Evolutionary conservation across 1,284 basidiomycete species (phyloP).

Genomic region (Cutaneotrichosporon sp.): DNA sequence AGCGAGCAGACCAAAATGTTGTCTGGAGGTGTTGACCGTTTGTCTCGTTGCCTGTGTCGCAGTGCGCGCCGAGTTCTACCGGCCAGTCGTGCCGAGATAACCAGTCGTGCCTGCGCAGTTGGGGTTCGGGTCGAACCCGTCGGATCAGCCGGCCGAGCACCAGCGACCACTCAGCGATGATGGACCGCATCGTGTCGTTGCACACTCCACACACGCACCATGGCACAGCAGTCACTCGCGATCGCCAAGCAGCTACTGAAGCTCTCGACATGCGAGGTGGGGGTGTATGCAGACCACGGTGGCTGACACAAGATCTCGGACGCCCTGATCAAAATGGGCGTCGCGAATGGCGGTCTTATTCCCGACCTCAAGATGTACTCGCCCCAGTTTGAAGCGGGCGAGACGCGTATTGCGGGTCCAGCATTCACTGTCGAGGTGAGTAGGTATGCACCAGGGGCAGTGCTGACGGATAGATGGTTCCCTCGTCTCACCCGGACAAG

Average conservation of each 20-base stretch:
- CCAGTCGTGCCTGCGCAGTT: no score
- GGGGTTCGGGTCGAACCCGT: not conserved
- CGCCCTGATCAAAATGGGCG: conserved; percentile 76
- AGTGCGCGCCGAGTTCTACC: no score
- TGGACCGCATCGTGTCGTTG: no score
- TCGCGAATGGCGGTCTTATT: conserved; percentile 70
- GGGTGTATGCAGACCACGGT: conserved; percentile 1
- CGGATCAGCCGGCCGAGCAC: no score
- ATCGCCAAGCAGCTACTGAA: conserved; percentile 9
- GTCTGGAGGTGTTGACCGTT: no score
- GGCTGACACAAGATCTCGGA: conserved; percentile 65
- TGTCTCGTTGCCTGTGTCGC: no score
- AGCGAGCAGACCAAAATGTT: no score
- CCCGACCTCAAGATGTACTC: conserved; percentile 68
- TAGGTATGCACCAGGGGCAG: not conserved
- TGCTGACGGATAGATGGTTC: conserved; percentile 58
- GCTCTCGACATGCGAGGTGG: conserved; percentile 30
- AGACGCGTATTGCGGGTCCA: conserved; percentile 57
- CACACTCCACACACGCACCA: not conserved
- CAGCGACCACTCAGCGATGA: no score
- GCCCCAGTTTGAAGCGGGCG: conserved; percentile 51
- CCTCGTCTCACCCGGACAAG: conserved; percentile 57
- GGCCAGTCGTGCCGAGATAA: no score
- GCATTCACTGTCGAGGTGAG: conserved; percentile 76
- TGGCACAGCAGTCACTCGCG: not conserved